Evolutionary conservation across 2,329 filamentous ascomycete genomes (phyloP).

Genomic region (Alternaria burnsii): DNA sequence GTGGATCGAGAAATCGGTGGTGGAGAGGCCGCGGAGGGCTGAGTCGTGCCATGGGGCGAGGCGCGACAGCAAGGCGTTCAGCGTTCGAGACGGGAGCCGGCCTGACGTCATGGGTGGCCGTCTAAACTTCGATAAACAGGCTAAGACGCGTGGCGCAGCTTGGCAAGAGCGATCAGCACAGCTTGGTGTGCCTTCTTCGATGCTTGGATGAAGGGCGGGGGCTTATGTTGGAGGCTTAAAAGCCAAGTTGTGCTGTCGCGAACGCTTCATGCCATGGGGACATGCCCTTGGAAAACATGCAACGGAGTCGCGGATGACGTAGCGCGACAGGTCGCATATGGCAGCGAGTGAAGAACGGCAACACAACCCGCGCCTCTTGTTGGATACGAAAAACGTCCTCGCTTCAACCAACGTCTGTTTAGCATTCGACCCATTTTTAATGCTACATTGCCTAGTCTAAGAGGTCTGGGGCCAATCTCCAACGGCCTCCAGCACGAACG

Average conservation of each 20-base stretch:
- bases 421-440: constrained; percentile 23
- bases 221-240: constrained; percentile 13
- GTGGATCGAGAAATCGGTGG: constrained; percentile 9
- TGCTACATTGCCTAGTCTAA: constrained; percentile 18
- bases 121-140: background rate
- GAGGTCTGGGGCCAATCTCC: constrained; percentile 12
- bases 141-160: constrained; percentile 21
- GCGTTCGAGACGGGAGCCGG: background rate
- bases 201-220: constrained; percentile 8
- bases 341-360: background rate
- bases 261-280: background rate
- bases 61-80: background rate
- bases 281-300: background rate
- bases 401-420: constrained; percentile 16
- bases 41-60: constrained; percentile 11
- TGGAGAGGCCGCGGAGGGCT: constrained; percentile 3
- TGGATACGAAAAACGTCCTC: constrained; percentile 4
- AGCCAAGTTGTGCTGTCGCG: background rate
- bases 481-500: constrained; percentile 14
- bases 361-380: background rate
- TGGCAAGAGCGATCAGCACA: constrained; percentile 20
- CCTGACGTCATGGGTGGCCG: constrained; percentile 19
- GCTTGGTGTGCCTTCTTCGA: constrained; percentile 19
- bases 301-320: background rate
- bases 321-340: background rate